A percentile compares a stretch with the other conserved stretches of the same genome.
Evolutionary conservation across 768 basidiomycete genomes (phyloP).

Genomic region (Hericium rajendrae): DNA sequence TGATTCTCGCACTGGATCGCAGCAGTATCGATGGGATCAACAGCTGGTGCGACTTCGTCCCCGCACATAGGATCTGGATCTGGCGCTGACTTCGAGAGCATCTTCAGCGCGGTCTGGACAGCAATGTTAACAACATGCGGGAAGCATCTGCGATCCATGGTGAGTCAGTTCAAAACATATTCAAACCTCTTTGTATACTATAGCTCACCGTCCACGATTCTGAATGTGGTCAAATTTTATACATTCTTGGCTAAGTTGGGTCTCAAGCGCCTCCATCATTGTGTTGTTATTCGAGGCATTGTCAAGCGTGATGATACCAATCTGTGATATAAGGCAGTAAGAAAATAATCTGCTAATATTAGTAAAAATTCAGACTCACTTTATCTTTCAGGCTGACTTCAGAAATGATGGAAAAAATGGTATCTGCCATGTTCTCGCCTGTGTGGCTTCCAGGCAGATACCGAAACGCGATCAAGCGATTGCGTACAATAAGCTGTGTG

Average conservation of each 20-base stretch:
- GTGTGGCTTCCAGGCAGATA: slow-evolving; percentile 26
- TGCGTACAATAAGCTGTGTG: slow-evolving; percentile 16
- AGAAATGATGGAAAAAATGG: slow-evolving; percentile 20
- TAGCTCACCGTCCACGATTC: slow-evolving; percentile 13
- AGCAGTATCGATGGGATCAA: background rate
- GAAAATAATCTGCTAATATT: slow-evolving; percentile 16
- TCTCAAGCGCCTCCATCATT: slow-evolving; percentile 13
- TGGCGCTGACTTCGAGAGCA: background rate
- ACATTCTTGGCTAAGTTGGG: background rate
- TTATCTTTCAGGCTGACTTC: slow-evolving; percentile 19
- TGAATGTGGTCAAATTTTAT: slow-evolving; percentile 14
- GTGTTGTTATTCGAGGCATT: slow-evolving; percentile 21
- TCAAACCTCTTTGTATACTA: no score
- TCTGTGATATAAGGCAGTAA: slow-evolving; percentile 20
- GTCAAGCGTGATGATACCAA: slow-evolving; percentile 28
- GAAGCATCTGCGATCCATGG: slow-evolving; percentile 9
- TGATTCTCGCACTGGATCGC: background rate
- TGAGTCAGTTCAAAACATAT: no score
- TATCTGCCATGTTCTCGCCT: slow-evolving; percentile 27
- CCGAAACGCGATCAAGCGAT: slow-evolving; percentile 29
- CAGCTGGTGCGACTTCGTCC: background rate
- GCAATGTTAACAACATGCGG: slow-evolving; percentile 13
- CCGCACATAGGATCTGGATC: background rate
- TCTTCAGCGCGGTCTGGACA: background rate
- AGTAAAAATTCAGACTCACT: slow-evolving; percentile 6